Evolutionary conservation across 176 grass and related monocot species (phyloP).

Genomic region (Dactylis glomerata): DNA sequence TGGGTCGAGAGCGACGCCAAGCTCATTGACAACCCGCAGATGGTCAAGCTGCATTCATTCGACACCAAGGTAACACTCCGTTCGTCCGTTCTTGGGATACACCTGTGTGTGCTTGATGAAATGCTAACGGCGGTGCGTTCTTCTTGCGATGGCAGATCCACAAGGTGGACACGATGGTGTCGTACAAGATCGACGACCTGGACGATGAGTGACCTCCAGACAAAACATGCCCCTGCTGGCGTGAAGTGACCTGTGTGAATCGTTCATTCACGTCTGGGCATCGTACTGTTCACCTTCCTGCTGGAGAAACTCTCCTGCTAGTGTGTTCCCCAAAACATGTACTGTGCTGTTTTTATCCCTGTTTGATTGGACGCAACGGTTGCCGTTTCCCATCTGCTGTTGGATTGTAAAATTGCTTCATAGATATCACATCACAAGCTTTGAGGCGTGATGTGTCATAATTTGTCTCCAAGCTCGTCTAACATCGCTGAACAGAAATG

Average conservation of each 20-base stretch:
- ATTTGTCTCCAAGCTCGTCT: background rate
- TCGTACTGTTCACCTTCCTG: background rate
- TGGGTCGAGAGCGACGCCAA: constrained; percentile 98
- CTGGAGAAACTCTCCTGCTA: background rate
- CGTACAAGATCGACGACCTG: constrained; percentile 88
- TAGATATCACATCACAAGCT: no score
- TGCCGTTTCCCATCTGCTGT: background rate
- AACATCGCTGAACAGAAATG: background rate
- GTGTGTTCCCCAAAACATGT: background rate
- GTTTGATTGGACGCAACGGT: background rate
- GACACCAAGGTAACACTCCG: constrained; percentile 76
- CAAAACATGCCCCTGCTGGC: background rate
- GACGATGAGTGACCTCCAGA: constrained; percentile 48
- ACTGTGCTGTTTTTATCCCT: background rate
- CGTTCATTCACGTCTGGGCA: constrained; percentile 77
- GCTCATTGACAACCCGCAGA: constrained; percentile 90
- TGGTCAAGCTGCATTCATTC: constrained; percentile 96
- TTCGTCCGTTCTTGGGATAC: background rate
- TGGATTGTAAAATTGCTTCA: background rate
- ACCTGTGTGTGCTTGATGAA: background rate
- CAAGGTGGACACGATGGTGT: constrained; percentile 96
- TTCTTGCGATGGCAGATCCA: constrained; percentile 70
- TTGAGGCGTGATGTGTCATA: background rate
- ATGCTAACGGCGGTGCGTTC: background rate
- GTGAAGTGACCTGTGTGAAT: constrained; percentile 62